These are phyloP conservation scores for Metschnikowia koreensis DNA, from an alignment of 805 yeast species.

Conservation along the genomic window DNA sequence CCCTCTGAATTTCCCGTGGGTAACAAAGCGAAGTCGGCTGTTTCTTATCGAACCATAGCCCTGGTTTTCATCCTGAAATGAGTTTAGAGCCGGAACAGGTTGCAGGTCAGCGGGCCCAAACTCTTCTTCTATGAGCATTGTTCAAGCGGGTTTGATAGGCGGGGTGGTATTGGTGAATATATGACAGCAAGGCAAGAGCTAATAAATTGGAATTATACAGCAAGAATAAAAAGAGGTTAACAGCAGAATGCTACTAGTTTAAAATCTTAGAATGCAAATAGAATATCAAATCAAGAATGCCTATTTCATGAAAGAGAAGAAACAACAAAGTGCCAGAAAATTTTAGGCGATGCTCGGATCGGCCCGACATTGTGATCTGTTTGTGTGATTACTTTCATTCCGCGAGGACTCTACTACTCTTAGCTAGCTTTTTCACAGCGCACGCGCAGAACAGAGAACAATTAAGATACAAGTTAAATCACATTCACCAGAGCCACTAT, in stretches of 20 bases:
- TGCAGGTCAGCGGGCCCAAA: background rate
- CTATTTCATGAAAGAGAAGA: background rate
- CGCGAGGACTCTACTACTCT: slow-evolving; percentile 1
- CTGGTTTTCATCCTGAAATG: background rate
- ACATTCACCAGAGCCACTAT: slow-evolving; percentile 3
- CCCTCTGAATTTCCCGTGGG: slow-evolving; percentile 24
- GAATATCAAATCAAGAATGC: background rate
- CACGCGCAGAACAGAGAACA: background rate
- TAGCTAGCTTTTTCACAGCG: background rate
- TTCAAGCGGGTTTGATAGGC: background rate
- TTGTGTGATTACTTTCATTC: slow-evolving; percentile 1
- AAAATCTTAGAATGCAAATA: background rate
- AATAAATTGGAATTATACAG: background rate
- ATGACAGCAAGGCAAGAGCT: background rate
- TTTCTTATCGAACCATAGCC: background rate
- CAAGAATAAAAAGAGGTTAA: background rate
- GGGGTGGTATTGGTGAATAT: background rate
- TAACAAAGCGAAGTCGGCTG: slow-evolving; percentile 2
- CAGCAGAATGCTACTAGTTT: slow-evolving; percentile 1
- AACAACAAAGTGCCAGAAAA: background rate
- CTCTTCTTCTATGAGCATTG: background rate
- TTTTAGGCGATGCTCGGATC: background rate
- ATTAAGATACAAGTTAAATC: background rate
- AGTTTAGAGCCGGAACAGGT: background rate
- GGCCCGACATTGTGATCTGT: background rate